Percentiles rank a stretch among this genome's conserved stretches.
Evolutionary conservation across 306 rosid genomes (phyloP).

Genomic region (Quercus ilex): DNA sequence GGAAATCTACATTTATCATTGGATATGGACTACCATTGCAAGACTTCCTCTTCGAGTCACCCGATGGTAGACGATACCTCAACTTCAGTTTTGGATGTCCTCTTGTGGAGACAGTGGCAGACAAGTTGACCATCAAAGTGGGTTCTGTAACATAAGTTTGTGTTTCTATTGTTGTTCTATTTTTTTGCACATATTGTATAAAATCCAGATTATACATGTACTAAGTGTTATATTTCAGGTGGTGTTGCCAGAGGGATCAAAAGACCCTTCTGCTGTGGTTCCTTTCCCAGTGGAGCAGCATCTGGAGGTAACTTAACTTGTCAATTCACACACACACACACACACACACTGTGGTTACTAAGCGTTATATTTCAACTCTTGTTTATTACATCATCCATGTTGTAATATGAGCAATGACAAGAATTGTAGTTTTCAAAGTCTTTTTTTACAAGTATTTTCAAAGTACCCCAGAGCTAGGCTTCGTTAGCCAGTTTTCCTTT

Average conservation of each 20-base stretch:
- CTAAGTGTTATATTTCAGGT: constrained; percentile 49
- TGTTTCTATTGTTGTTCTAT: constrained; percentile 3
- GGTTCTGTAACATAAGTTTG: constrained; percentile 29
- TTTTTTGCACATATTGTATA: constrained; percentile 11
- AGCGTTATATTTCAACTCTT: constrained; percentile 2
- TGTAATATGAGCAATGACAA: not conserved
- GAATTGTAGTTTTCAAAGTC: not conserved
- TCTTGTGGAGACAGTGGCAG: constrained; percentile 72
- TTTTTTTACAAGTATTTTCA: too few species aligned
- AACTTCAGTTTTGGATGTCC: constrained; percentile 96
- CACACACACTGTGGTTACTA: not conserved
- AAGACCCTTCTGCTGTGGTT: constrained; percentile 63
- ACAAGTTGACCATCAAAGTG: constrained; percentile 79
- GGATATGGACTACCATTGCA: constrained; percentile 91
- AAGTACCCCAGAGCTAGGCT: too few species aligned
- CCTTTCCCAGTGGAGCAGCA: constrained; percentile 79
- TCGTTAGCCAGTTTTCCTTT: too few species aligned
- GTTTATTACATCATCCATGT: not conserved
- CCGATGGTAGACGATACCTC: constrained; percentile 89
- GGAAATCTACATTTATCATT: constrained; percentile 88
- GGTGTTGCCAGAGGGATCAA: constrained; percentile 94
- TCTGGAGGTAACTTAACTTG: constrained; percentile 57
- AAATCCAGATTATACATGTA: constrained; percentile 16
- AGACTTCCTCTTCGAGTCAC: constrained; percentile 91
- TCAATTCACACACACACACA: not conserved